Base-by-base conservation (phyloP, 129 eudicot species). In the Glebionis coronaria region DNA sequence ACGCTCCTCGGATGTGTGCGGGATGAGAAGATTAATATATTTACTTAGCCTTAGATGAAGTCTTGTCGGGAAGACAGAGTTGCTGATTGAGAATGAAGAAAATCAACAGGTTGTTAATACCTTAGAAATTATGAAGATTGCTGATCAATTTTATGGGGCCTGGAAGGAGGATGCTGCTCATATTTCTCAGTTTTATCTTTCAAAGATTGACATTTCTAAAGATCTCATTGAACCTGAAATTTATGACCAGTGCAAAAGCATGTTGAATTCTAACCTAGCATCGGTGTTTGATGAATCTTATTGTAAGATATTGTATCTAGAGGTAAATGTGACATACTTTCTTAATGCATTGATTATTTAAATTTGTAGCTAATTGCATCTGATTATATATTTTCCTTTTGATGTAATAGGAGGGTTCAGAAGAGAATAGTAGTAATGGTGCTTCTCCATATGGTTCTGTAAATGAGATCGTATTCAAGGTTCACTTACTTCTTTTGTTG, bases 161-260 rank as follows among this genome's bases (percentile, higher is more conserved):
- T 35, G 42, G 50, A 45, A 44, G 62, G 73, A 88, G 60, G 88
- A 76, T 61, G 88, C 80, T 74, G 50, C 64, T 63, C 16, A 27
- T 49, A 65, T 67, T 64, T 67, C 60, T 70, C 80, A 49, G 71
- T 63, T 71, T 63, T 92, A 91, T 76, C 82, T 91, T 75, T 82
- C 94, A 46, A 83, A 73, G 82, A 79, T 91, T 60, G 97, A 91
- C 59, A 74, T 91, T 50, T 91, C 98, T 40, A 70, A 79, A 16
- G 96, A 91, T 70, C 90, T 91, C 77, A 63, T 81, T 18, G 78
- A 76, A 46, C 88, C 96, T 35, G 95, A 83, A 28, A 61, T 85
- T 67, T 91, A 83, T 72, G 55, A 65, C 18, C 76, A 83, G 82
- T 91, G 84, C 73, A 73, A 51, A 45, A 69, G 72, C 69, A 57